Base-by-base conservation (phyloP, 169 alveolate species). In the Neospora caninum region DNA sequence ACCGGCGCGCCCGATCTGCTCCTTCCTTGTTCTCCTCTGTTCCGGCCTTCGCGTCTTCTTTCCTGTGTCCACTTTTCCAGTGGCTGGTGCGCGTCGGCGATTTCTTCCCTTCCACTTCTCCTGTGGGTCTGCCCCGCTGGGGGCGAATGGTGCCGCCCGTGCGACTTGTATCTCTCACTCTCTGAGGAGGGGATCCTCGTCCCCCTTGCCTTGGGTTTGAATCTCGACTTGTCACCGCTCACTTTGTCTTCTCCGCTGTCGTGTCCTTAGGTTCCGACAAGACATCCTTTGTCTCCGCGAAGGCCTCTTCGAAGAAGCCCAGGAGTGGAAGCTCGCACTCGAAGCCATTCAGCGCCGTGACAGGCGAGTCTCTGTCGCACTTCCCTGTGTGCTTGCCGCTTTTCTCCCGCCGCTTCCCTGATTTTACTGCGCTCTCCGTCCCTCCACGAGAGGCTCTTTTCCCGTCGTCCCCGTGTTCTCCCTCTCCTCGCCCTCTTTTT, bases 261-360 rank as follows among this genome's bases (percentile, higher is more conserved):
- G 82, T 69, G 4, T 64, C 73, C 39, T 82, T 49, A 82, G 89
- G 38, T 82, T 41, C 36, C 89, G 89, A 39, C 89, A 41, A 22
- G 89, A 82, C 41, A 41, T 82, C 39, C 54, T 82, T 43, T 43
- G 53, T 31, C 64, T 82, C 38, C 89, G 89, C 53, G 89, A 82
- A 82, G 89, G 89, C 7, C 54, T 9, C 41, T 0, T 82, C 34
- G 67, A 82, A 16, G 67, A 82, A 13, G 89, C 89, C 36, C 89
- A 82, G 25, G 53, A 39, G 27, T 82, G 89, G 89, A 39, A 82
- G 89, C 53, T 41, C 16, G 89, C 22, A 49, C 89, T 82, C 64
- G 89, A 82, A 16, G 67, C 84, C n/a, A 27, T 31, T 36, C 84
- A 73, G 20, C 84, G 84, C 0, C 84, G 84, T 0, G 84, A 73